Percentiles rank a stretch among this genome's conserved stretches.
Evolutionary conservation across 2,329 filamentous ascomycete species (phyloP).

Genomic region (Nemania sp.): DNA sequence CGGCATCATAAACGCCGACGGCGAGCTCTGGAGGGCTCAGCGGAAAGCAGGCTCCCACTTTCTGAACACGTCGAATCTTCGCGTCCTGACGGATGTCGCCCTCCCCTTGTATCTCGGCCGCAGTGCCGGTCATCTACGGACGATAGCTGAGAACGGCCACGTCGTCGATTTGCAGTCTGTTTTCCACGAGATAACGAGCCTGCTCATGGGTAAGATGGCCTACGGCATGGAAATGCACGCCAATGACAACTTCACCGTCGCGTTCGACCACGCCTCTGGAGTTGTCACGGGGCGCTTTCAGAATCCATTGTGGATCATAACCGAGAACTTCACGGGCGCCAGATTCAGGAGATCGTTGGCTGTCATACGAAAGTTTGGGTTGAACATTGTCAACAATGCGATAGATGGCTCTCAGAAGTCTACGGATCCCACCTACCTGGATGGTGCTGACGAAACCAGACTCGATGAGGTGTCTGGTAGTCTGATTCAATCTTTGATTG

Average conservation of each 20-base stretch:
- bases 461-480: conserved; percentile 43
- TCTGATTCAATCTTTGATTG: conserved; percentile 64
- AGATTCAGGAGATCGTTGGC: conserved; percentile 54
- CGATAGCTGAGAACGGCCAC: conserved; percentile 33
- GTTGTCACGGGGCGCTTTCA: conserved; percentile 65
- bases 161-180: conserved; percentile 61
- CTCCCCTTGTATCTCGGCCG: conserved; percentile 58
- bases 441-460: conserved; percentile 16
- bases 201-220: conserved; percentile 70
- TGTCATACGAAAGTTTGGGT: conserved; percentile 60
- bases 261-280: conserved; percentile 67
- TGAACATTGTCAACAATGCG: conserved; percentile 60
- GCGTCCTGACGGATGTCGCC: conserved; percentile 59
- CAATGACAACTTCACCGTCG: conserved; percentile 61
- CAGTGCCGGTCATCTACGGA: conserved; percentile 47
- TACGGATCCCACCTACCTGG: not conserved
- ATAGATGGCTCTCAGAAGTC: conserved; percentile 22
- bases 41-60: conserved; percentile 65
- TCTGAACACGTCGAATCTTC: conserved; percentile 61
- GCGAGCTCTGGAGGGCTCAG: conserved; percentile 65
- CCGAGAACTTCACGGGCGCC: conserved; percentile 56
- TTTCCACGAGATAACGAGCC: conserved; percentile 67
- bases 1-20: conserved; percentile 70
- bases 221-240: conserved; percentile 71
- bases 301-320: conserved; percentile 66